Evolutionary conservation across 2,329 filamentous ascomycete genomes (phyloP), one percentile per base, ranked within the genome.

Genomic region (Xylariaceae sp.): DNA sequence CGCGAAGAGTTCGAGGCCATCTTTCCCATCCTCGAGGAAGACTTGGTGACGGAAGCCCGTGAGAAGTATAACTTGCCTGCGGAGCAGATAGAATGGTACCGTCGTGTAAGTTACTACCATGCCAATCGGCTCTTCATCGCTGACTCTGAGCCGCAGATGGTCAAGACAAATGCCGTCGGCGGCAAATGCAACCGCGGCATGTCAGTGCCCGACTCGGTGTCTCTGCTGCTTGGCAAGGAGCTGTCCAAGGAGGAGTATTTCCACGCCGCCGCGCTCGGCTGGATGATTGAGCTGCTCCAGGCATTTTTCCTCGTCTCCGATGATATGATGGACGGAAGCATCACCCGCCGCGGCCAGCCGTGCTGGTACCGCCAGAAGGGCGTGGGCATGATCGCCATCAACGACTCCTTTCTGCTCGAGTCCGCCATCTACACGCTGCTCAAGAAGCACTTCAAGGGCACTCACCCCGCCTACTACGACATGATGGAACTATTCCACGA

Each of bases 111-210:
- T n/a, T n/a, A n/a, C n/a, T n/a, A n/a, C n/a, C n/a, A n/a, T n/a
- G n/a, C n/a, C n/a, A n/a, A n/a, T n/a, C n/a, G n/a, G n/a, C n/a
- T n/a, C n/a, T n/a, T n/a, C n/a, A n/a, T n/a, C n/a, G n/a, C n/a
- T n/a, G n/a, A n/a, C n/a, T n/a, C n/a, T n/a, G n/a, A n/a, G n/a
- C n/a, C n/a, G n/a, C n/a, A n/a, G n/a, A n/a, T n/a, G n/a, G n/a
- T 96, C 53, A 75, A 89, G 57, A 73, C 77, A 66, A 98, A 98
- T 67, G 78, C 86, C 5, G 68, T 92, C 34, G 92, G 92, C 50
- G 92, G 92, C 58, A 98, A 98, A 72, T 94, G 89, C 70, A 98
- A 98, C 69, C 87, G 92, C 56, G 92, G 92, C 66, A 93, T 98
- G 77, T 96, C 89, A 30, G 90, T 96, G 40, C 83, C 92, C 47